Conservation (phyloP, 768 basidiomycete species). For the Calocybe indica region DNA sequence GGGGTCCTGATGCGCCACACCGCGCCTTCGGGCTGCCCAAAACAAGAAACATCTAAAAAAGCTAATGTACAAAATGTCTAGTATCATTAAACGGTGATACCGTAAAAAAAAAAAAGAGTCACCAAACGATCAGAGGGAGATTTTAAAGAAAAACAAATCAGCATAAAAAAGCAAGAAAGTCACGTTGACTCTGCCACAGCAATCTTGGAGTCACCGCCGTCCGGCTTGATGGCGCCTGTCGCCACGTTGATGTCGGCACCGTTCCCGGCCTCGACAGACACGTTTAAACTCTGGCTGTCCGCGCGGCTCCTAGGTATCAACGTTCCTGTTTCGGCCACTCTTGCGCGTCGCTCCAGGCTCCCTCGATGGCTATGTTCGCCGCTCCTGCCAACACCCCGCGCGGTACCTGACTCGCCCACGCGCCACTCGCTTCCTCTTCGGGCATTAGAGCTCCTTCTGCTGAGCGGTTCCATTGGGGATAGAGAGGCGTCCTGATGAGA, state of each 20-base stretch:
- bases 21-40: slow-evolving; percentile 24
- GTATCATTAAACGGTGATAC: not conserved
- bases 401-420: slow-evolving; percentile 24
- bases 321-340: slow-evolving; percentile 66
- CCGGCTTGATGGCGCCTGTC: slow-evolving; percentile 4
- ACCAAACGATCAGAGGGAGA: not conserved
- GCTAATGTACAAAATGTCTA: slow-evolving; percentile 1
- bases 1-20: slow-evolving; percentile 21
- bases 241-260: slow-evolving; percentile 8
- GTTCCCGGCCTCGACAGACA: slow-evolving; percentile 4
- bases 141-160: not conserved
- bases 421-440: slow-evolving; percentile 29
- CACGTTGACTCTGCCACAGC: not conserved
- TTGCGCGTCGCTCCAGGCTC: slow-evolving; percentile 57
- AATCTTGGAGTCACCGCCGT: not conserved
- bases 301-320: slow-evolving; percentile 45
- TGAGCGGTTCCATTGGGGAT: slow-evolving; percentile 48
- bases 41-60: not conserved
- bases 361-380: slow-evolving; percentile 42
- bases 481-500: slow-evolving; percentile 41
- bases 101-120: not conserved
- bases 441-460: slow-evolving; percentile 45
- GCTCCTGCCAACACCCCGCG: slow-evolving; percentile 28
- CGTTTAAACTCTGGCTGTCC: slow-evolving; percentile 22
- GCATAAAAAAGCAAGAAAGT: not conserved